A percentile compares a stretch with the other conserved stretches of the same genome.
Evolutionary conservation across 345 rosid genomes (phyloP).

Genomic region (Populus euphratica): DNA sequence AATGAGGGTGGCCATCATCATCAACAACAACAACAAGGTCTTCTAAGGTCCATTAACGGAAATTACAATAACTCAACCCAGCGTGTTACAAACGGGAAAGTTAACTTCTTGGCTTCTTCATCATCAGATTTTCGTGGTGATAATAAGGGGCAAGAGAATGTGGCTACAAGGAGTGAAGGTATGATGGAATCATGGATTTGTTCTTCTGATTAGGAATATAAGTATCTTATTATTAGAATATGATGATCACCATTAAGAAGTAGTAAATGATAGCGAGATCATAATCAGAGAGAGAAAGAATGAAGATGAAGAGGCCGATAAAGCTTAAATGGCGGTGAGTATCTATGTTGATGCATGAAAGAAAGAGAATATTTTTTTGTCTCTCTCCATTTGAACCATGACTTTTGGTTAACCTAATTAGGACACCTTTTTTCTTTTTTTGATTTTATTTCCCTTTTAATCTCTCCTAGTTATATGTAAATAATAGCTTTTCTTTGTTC

Average conservation of each 20-base stretch:
- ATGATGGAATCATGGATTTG: conserved; percentile 86
- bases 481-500: conserved; percentile 6
- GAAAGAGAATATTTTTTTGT: conserved; percentile 31
- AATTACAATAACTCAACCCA: conserved; percentile 29
- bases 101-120: conserved; percentile 18
- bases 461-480: conserved; percentile 31
- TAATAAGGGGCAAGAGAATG: conserved; percentile 34
- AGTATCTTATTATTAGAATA: neutral
- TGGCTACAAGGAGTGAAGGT: conserved; percentile 46
- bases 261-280: neutral
- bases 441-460: neutral
- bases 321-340: conserved; percentile 14
- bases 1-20: conserved; percentile 30
- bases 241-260: neutral
- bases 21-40: conserved; percentile 3
- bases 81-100: conserved; percentile 32
- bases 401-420: conserved; percentile 23
- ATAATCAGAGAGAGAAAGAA: neutral
- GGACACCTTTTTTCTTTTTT: neutral
- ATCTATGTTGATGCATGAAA: conserved; percentile 26
- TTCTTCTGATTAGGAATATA: conserved; percentile 56
- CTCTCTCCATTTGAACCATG: conserved; percentile 31
- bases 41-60: conserved; percentile 39
- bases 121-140: conserved; percentile 37
- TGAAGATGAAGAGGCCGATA: neutral